Conservation (phyloP, 148 eudicot species). For the Pharnaceum exiguum region DNA sequence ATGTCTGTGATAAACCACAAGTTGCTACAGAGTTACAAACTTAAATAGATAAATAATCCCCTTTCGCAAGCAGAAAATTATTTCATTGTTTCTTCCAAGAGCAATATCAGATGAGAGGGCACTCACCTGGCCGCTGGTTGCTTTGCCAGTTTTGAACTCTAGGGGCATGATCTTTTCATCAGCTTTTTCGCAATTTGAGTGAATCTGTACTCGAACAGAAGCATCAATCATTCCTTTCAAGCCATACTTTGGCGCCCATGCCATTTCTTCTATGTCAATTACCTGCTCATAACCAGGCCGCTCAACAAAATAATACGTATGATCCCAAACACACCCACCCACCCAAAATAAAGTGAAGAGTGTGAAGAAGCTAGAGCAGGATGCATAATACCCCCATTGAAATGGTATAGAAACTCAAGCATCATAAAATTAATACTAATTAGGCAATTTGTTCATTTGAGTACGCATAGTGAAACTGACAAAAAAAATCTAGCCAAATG, state of each 20-base stretch:
- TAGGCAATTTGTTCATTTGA: neutral
- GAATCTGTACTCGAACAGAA: conserved; percentile 54
- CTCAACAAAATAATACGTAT: neutral
- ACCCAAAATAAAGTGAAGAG: too few species aligned
- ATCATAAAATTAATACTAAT: neutral
- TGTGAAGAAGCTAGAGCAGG: neutral
- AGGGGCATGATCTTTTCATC: conserved; percentile 76
- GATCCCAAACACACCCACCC: too few species aligned
- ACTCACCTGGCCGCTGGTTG: conserved; percentile 84
- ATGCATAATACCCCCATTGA: neutral
- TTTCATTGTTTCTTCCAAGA: too few species aligned
- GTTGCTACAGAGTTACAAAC: neutral
- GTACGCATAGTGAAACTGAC: too few species aligned
- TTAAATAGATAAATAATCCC: neutral
- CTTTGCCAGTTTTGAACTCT: conserved; percentile 97
- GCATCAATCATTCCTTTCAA: conserved; percentile 98
- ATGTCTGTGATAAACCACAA: conserved; percentile 39
- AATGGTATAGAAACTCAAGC: neutral
- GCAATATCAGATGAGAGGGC: too few species aligned
- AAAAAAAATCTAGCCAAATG: too few species aligned
- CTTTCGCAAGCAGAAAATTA: neutral
- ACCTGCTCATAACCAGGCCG: conserved; percentile 40
- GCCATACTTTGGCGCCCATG: conserved; percentile 98
- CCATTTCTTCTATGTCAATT: conserved; percentile 97
- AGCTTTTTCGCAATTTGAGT: conserved; percentile 26